Percentiles rank a stretch among this genome's conserved stretches.
These are phyloP conservation scores for Malus asiatica DNA, from an alignment of 306 rosid species.

Conservation along the genomic window DNA sequence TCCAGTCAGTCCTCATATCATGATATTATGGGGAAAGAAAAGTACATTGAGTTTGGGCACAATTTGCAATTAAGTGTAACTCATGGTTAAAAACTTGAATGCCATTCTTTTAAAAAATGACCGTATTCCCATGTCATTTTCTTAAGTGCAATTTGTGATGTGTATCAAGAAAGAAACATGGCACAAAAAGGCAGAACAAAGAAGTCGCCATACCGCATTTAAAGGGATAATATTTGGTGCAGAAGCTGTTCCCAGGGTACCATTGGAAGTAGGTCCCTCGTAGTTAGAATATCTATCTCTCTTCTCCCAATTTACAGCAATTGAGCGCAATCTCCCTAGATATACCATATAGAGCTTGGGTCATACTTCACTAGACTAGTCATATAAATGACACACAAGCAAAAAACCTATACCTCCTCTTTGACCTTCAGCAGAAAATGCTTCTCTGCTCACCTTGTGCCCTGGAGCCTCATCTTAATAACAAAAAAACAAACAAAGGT, in stretches of 20 bases:
- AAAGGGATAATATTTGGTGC: slow-evolving; percentile 40
- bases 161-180: slow-evolving; percentile 9
- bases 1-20: neutral
- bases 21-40: neutral
- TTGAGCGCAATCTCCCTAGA: slow-evolving; percentile 70
- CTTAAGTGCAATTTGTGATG: neutral
- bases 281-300: slow-evolving; percentile 61
- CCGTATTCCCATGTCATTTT: neutral
- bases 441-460: slow-evolving; percentile 58
- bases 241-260: slow-evolving; percentile 47
- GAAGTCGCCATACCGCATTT: slow-evolving; percentile 44
- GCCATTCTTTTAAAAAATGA: neutral
- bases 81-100: neutral
- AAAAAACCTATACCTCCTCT: slow-evolving; percentile 55
- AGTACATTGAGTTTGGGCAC: neutral
- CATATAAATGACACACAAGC: slow-evolving; percentile 13
- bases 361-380: slow-evolving; percentile 14
- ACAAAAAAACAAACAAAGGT: neutral
- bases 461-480: slow-evolving; percentile 55
- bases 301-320: slow-evolving; percentile 68
- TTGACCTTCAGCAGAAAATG: slow-evolving; percentile 49
- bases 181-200: slow-evolving; percentile 12
- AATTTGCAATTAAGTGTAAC: neutral
- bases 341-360: slow-evolving; percentile 13
- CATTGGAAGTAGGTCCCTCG: slow-evolving; percentile 50